Evolutionary conservation across 768 basidiomycete species (phyloP), one percentile per base, ranked within the genome.

Genomic region (Amanita brunnescens): DNA sequence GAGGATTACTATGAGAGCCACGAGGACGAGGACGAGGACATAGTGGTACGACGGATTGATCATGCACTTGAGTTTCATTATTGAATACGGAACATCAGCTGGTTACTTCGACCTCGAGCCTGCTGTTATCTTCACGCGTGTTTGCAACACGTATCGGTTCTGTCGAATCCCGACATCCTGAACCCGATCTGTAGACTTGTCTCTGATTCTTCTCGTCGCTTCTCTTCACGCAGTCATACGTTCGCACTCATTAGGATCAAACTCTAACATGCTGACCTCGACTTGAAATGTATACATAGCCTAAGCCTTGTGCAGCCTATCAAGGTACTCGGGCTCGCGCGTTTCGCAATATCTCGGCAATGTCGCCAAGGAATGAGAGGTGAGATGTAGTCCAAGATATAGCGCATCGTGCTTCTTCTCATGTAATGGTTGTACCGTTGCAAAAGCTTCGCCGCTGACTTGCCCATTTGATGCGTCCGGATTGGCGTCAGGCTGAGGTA

Each of bases 261-360:
- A 91, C 60, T 89, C 87, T 58, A 87, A 80, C 49, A 91, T 79
- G 70, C 88, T 85, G 56, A 94, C 85, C 61, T 96, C 76, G 1
- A 88, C 76, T n/a, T n/a, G n/a, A 14, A 89, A 86, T 21, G 82
- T 91, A 55, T 83, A 79, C 91, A 99, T 91, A 34, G 90, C 85
- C 54, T 91, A 86, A 0, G 95, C 90, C 55, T 85, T 86, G 60
- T 79, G 78, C 38, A 90, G 64, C 37, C 89, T 75, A 6, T 97
- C 95, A 13, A 68, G 62, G 62, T 97, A 91, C 58, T 83, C 75
- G 75, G 14, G 80, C 70, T 20, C 74, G 65, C 0, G 85, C 81
- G 50, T 90, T 88, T 59, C 88, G 81, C 16, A 90, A 82, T 55
- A 91, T 90, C 68, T 84, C 87, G 53, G 76, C 75, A 50, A 92